phyloP scores from a whole-genome alignment of 2,329 filamentous ascomycete species.

The Arthrobotrys conoides region DNA sequence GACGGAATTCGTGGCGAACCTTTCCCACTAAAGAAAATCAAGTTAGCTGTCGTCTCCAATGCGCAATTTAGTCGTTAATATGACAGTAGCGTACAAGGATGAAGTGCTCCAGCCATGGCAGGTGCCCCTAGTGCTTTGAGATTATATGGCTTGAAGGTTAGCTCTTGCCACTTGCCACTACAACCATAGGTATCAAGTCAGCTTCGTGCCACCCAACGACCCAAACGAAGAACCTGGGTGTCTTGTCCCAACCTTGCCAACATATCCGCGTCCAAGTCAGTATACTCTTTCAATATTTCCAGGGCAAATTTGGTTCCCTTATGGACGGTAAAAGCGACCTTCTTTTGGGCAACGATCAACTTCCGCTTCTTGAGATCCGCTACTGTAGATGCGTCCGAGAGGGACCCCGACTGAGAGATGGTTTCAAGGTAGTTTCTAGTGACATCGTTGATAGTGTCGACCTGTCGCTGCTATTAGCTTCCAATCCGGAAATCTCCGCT shows the following conservation, averaged over 20 bases:
- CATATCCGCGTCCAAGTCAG: slow-evolving; percentile 95
- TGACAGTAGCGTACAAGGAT: slow-evolving; percentile 67
- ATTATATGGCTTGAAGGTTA: slow-evolving; percentile 87
- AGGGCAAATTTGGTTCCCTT: slow-evolving; percentile 91
- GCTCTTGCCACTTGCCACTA: slow-evolving; percentile 88
- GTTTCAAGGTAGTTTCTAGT: slow-evolving; percentile 81
- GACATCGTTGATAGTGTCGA: slow-evolving; percentile 82
- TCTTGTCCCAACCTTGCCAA: slow-evolving; percentile 72
- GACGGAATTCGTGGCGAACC: slow-evolving; percentile 93
- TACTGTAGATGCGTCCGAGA: slow-evolving; percentile 81
- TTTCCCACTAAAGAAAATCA: slow-evolving; percentile 78
- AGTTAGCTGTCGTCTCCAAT: slow-evolving; percentile 5
- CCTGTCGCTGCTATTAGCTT: slow-evolving; percentile 72
- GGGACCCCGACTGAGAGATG: slow-evolving; percentile 78
- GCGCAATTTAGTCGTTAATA: no score
- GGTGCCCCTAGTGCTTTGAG: slow-evolving; percentile 77
- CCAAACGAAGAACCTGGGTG: neutral
- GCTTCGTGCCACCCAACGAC: slow-evolving; percentile 38
- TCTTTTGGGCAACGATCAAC: slow-evolving; percentile 85
- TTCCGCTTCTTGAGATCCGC: slow-evolving; percentile 93
- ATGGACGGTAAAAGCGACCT: slow-evolving; percentile 83
- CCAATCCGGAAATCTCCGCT: slow-evolving; percentile 64
- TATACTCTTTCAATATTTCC: slow-evolving; percentile 92
- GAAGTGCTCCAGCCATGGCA: slow-evolving; percentile 70
- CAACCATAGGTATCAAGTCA: slow-evolving; percentile 25